Percentiles rank a stretch among this genome's conserved stretches.
Evolutionary conservation across 805 yeast genomes (phyloP).

Genomic region (Saccharomycopsis selenospora): DNA sequence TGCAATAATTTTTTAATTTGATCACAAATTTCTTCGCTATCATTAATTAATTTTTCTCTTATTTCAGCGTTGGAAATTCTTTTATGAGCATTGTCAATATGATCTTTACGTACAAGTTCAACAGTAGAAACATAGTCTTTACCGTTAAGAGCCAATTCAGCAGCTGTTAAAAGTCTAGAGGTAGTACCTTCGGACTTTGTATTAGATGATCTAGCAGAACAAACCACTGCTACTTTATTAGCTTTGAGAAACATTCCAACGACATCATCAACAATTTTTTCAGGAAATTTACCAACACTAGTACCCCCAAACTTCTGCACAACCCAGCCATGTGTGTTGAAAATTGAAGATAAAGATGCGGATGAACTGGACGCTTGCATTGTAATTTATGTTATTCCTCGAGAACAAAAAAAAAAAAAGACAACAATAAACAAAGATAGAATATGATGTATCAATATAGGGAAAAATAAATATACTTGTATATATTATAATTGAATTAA

Average conservation of each 20-base stretch:
- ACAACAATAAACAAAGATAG: too few relatives aligned
- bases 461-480: too few relatives aligned
- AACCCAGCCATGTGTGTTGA: conserved; percentile 43
- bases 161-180: conserved; percentile 73
- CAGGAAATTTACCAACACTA: conserved; percentile 90
- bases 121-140: conserved; percentile 53
- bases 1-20: conserved; percentile 62
- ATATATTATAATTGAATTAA: too few relatives aligned
- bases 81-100: conserved; percentile 59
- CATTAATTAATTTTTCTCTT: conserved; percentile 46
- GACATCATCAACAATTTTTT: conserved; percentile 75
- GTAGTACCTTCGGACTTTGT: conserved; percentile 96
- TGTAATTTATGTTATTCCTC: too few relatives aligned
- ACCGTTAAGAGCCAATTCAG: conserved; percentile 64
- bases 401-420: too few relatives aligned
- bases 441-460: too few relatives aligned
- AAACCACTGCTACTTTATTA: conserved; percentile 82
- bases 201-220: conserved; percentile 88
- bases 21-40: conserved; percentile 58
- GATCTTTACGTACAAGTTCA: conserved; percentile 69
- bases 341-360: conserved; percentile 10
- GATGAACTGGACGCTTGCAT: conserved; percentile 13
- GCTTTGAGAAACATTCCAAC: conserved; percentile 52
- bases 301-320: conserved; percentile 98
- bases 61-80: conserved; percentile 43